Percentiles rank a stretch among this genome's conserved stretches.
These are phyloP conservation scores for Knoxia roxburghii DNA, from an alignment of 257 asterid species.

Conservation along the genomic window DNA sequence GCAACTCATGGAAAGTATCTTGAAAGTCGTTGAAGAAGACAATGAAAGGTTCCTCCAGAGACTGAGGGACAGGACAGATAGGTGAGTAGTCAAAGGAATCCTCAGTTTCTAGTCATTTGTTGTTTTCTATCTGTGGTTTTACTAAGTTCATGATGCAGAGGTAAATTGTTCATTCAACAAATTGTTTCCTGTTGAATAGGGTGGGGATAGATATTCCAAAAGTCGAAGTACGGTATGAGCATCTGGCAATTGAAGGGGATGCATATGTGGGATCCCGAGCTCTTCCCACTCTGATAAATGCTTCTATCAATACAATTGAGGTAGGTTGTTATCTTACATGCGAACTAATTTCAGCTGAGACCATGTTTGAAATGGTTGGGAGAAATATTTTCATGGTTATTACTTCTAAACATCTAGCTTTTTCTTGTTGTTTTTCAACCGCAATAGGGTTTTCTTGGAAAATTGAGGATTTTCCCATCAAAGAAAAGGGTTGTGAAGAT, in stretches of 20 bases:
- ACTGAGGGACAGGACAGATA: conserved; percentile 75
- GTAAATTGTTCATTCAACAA: not conserved
- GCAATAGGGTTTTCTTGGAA: conserved; percentile 58
- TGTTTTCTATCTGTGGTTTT: not conserved
- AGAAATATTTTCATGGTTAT: not conserved
- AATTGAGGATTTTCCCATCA: conserved; percentile 67
- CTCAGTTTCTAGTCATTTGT: not conserved
- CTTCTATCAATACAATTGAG: conserved; percentile 71
- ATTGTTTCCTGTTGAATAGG: conserved; percentile 29
- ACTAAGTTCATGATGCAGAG: not conserved
- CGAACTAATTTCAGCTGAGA: conserved; percentile 1
- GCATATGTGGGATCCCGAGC: conserved; percentile 78
- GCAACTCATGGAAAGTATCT: conserved; percentile 54
- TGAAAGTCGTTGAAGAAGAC: conserved; percentile 83
- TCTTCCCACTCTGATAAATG: conserved; percentile 74
- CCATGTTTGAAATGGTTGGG: not conserved
- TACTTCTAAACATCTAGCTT: not conserved
- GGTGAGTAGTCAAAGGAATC: conserved; percentile 39
- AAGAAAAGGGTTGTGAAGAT: conserved; percentile 66
- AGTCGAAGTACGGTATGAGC: conserved; percentile 77
- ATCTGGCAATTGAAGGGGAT: conserved; percentile 72
- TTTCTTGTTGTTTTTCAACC: not conserved
- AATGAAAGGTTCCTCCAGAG: conserved; percentile 77
- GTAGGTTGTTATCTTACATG: conserved; percentile 23
- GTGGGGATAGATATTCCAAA: conserved; percentile 81